Base-by-base conservation (phyloP, 2,329 filamentous ascomycete genomes). In the Aspergillus viridinutans region DNA sequence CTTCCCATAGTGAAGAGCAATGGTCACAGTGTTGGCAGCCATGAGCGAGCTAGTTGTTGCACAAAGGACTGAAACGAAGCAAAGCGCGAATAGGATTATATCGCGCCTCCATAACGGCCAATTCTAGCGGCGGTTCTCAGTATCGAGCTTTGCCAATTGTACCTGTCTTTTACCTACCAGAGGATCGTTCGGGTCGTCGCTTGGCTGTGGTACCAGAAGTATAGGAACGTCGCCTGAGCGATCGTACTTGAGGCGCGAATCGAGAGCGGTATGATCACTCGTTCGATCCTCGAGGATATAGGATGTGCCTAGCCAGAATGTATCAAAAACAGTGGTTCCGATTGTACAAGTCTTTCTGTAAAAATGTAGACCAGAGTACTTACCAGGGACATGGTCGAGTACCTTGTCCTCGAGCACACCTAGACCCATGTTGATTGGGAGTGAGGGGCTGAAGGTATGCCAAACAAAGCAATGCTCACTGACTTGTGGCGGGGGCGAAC, bases 31-130 rank as follows among this genome's bases (percentile, higher is more conserved):
- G 74, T 95, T 92, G 56, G 92, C 90, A 49, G 92, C 92, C 62
- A 97, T 86, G 56, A 97, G 87, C 4, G 93, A 89, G 29, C 90
- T 91, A 9, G 96, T 85, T 0, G 90, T 88, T 12, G 90, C 90
- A 52, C 90, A 92, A 64, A 97, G 88, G 68, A 96, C 87, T 61
- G 90, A 88, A 25, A 89, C 83, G 58, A 94, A 76, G 61, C 89
- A 96, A 26, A 97, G 85, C 61, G 90, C 83, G 57, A 85, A 79
- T 59, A 92, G 88, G 69, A 94, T 92, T 53, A 89, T 65, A 71
- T 97, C 92, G 70, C 92, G 90, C 64, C 84, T 85, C 89, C 90
- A 93, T 59, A 96, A 74, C 23, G 92, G 89, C 92, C 92, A 97
- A 67, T 90, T 90, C 84, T 88, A 38, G 14, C 5, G 32, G 32